Conservation (phyloP, 805 yeast species). For the Ogataea nonfermentans region DNA sequence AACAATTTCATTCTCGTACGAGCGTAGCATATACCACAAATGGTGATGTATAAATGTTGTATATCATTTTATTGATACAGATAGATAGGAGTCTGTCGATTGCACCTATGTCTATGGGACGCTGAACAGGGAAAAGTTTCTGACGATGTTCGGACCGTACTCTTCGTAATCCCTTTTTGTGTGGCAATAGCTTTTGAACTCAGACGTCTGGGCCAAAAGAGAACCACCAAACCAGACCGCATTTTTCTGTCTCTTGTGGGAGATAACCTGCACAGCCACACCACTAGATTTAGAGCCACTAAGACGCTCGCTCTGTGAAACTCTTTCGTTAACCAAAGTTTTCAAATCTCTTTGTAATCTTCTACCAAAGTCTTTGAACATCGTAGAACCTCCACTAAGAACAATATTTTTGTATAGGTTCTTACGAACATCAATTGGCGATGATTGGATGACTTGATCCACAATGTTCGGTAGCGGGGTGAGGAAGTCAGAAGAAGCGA, state of each 20-base stretch:
- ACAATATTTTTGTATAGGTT: slow-evolving; percentile 95
- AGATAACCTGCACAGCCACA: slow-evolving; percentile 93
- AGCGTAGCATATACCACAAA: too few species aligned
- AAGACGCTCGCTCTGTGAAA: slow-evolving; percentile 71
- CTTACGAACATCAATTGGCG: slow-evolving; percentile 98
- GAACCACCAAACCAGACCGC: slow-evolving; percentile 99
- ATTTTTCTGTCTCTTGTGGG: slow-evolving; percentile 95
- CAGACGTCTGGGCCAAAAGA: slow-evolving; percentile 93
- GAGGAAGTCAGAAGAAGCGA: slow-evolving; percentile 89
- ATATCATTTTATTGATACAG: slow-evolving; percentile 1
- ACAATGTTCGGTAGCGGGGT: slow-evolving; percentile 97
- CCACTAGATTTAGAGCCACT: slow-evolving; percentile 84
- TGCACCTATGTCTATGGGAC: slow-evolving; percentile 55
- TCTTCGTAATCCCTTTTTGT: slow-evolving; percentile 97
- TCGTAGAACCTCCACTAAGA: slow-evolving; percentile 95
- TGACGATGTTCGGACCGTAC: slow-evolving; percentile 94
- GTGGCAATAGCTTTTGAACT: slow-evolving; percentile 93
- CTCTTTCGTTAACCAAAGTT: slow-evolving; percentile 83
- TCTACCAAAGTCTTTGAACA: slow-evolving; percentile 98
- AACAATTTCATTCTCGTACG: too few species aligned
- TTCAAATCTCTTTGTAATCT: slow-evolving; percentile 94
- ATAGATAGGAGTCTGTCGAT: neutral
- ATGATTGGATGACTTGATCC: slow-evolving; percentile 89
- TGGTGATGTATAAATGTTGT: neutral
- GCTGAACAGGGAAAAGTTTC: slow-evolving; percentile 92